Evolutionary conservation across 2,329 filamentous ascomycete genomes (phyloP).

Genomic region (Neospermospora avenae): DNA sequence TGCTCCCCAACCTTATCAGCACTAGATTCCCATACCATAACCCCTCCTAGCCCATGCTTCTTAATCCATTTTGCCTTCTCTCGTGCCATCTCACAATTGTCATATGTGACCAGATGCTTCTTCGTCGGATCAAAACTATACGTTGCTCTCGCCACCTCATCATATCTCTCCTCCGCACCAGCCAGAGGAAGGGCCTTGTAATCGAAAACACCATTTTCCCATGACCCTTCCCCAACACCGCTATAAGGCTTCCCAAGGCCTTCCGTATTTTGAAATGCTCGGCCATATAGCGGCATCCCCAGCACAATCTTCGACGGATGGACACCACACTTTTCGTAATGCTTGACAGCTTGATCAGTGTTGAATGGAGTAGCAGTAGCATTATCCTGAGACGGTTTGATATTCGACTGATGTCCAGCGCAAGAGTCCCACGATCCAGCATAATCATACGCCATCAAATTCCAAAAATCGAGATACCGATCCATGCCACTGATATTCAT

Average conservation of each 20-base stretch:
- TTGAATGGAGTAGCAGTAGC: constrained; percentile 73
- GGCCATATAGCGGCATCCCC: constrained; percentile 90
- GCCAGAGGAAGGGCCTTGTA: constrained; percentile 78
- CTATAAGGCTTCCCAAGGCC: constrained; percentile 67
- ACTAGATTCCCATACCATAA: constrained; percentile 90
- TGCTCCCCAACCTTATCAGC: constrained; percentile 64
- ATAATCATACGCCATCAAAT: constrained; percentile 86
- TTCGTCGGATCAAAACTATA: constrained; percentile 69
- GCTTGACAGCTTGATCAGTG: constrained; percentile 65
- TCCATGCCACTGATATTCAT: constrained; percentile 65
- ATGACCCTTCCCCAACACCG: constrained; percentile 75
- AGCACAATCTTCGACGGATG: constrained; percentile 71
- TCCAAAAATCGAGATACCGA: constrained; percentile 67
- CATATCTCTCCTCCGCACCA: constrained; percentile 61
- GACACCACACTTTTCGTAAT: constrained; percentile 67
- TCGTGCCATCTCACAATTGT: constrained; percentile 62
- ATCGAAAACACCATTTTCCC: constrained; percentile 84
- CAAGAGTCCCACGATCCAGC: constrained; percentile 74
- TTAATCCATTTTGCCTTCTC: constrained; percentile 71
- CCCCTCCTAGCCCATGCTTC: constrained; percentile 68
- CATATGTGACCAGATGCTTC: constrained; percentile 74
- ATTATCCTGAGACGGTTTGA: constrained; percentile 57
- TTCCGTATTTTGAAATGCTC: constrained; percentile 75
- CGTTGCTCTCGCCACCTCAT: constrained; percentile 63
- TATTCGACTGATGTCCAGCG: constrained; percentile 78